These are phyloP conservation scores for Lentinula edodes DNA, from an alignment of 768 basidiomycete species.

Conservation along the genomic window DNA sequence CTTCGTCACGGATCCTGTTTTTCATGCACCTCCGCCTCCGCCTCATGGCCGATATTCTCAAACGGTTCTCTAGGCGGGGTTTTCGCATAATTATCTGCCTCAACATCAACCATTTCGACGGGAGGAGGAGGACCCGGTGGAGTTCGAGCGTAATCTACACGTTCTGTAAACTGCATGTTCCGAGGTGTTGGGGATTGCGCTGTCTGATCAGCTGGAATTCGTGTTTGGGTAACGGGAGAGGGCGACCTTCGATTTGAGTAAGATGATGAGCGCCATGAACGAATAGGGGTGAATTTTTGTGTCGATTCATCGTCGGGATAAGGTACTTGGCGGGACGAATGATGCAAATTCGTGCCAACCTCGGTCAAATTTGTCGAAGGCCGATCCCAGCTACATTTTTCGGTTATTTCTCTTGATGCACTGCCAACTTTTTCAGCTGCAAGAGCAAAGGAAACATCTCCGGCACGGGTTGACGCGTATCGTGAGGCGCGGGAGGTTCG, in stretches of 20 bases:
- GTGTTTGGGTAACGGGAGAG: not conserved
- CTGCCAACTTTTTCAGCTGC: not conserved
- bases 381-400: not conserved
- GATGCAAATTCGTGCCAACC: not conserved
- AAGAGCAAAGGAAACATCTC: not conserved
- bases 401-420: not conserved
- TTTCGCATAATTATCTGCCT: not conserved
- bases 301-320: not conserved
- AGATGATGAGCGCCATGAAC: not conserved
- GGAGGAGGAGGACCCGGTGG: not conserved
- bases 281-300: not conserved
- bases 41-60: not conserved
- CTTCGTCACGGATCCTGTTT: too few species aligned
- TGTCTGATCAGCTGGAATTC: not conserved
- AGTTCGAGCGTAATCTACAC: not conserved
- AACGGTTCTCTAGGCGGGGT: not conserved
- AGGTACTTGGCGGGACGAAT: not conserved
- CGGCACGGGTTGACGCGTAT: not conserved
- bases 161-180: not conserved
- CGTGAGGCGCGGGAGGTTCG: not conserved
- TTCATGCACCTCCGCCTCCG: not conserved
- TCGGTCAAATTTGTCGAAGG: not conserved
- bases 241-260: not conserved
- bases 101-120: not conserved
- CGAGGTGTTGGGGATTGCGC: not conserved